A percentile compares a stretch with the other conserved stretches of the same genome.
phyloP scores from a whole-genome alignment of 78 protist species.

The Planoprotostelium fungivorum region DNA sequence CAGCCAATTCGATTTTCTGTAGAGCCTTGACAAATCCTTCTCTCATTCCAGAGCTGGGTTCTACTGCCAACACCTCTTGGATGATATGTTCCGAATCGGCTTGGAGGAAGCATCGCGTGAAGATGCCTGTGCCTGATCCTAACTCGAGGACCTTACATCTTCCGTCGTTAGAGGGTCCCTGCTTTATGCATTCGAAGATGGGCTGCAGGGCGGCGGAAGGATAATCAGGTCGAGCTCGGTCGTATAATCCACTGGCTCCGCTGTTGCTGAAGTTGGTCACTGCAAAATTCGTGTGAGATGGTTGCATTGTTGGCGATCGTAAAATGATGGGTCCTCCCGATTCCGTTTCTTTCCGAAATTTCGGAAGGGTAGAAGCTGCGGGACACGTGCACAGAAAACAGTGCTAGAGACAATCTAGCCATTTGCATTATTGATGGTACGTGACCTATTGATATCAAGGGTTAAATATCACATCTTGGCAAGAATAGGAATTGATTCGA shows the following conservation, averaged over 20 bases:
- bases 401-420: no score
- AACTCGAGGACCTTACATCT: not conserved
- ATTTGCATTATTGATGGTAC: no score
- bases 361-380: no score
- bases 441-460: no score
- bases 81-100: not conserved
- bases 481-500: no score
- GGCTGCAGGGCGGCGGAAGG: not conserved
- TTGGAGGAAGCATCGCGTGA: not conserved
- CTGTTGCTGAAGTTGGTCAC: not conserved
- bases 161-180: not conserved
- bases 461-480: no score
- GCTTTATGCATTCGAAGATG: not conserved
- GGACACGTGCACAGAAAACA: no score
- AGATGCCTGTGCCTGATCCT: not conserved
- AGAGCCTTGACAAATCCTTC: not conserved
- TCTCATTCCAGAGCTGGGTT: not conserved
- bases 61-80: not conserved
- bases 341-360: not conserved
- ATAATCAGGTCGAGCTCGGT: not conserved
- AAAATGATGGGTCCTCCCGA: not conserved
- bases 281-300: not conserved
- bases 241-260: not conserved
- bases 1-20: not conserved
- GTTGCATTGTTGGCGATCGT: not conserved